Evolutionary conservation across 148 eudicot genomes (phyloP).

Genomic region (Dianthus caryophyllus): DNA sequence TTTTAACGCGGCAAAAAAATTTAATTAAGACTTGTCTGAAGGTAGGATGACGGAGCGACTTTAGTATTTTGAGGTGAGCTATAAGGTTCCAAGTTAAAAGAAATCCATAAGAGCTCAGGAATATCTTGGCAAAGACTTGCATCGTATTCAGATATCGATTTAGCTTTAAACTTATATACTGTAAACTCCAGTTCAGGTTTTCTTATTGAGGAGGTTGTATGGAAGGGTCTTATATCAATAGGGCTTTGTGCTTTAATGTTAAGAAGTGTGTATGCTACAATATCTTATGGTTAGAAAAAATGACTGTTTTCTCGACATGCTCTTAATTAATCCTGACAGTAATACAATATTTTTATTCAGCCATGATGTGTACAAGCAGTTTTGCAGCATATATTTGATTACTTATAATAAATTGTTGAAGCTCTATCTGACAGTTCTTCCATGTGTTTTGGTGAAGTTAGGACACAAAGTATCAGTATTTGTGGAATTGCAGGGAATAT

Average conservation of each 20-base stretch:
- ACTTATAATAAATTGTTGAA: neutral
- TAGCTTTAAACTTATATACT: neutral
- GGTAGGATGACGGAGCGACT: neutral
- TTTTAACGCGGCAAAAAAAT: neutral
- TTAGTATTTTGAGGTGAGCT: neutral
- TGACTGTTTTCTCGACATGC: neutral
- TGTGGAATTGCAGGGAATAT: constrained; percentile 87
- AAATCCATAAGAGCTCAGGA: neutral
- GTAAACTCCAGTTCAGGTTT: neutral
- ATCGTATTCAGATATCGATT: neutral
- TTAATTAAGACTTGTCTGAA: neutral
- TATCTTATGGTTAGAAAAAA: neutral
- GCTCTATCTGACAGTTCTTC: constrained; percentile 10
- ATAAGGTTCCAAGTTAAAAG: constrained; percentile 5
- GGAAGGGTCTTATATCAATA: no score
- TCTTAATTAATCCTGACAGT: neutral
- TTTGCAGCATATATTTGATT: neutral
- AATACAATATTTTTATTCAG: neutral
- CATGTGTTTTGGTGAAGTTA: constrained; percentile 44
- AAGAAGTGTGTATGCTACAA: neutral
- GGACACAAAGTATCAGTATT: constrained; percentile 79
- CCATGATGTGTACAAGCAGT: neutral
- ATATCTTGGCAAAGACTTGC: neutral
- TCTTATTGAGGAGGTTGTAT: no score
- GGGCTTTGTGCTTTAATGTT: no score